Base-by-base conservation (phyloP, 208 protist species). In the Leishmania amazonensis region DNA sequence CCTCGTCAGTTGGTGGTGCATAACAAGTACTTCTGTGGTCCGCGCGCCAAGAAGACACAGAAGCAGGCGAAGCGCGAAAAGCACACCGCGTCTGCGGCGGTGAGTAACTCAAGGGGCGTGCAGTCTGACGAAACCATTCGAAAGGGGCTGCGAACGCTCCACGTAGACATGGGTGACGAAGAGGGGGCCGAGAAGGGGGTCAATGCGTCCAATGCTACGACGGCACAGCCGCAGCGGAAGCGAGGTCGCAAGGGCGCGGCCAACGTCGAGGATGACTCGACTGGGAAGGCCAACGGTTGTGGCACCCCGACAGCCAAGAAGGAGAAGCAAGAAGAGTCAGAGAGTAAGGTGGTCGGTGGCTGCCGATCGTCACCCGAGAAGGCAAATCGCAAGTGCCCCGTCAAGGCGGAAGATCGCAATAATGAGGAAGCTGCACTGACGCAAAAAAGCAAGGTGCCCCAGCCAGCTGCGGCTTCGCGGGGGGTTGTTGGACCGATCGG, bases 1-100 rank as follows among this genome's bases (percentile, higher is more conserved):
- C 94, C 94, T 11, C 89, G 94, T 21, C 93, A 97, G 81, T 87
- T 98, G 68, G 81, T 91, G 9, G 90, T 98, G 49, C 97, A 99
- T 82, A 97, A 98, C 86, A 91, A 96, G 73, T 99, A 98, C 87
- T 99, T 98, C 81, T 99, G 97, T 86, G 96, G 96, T 6, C 96
- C 96, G 19, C 81, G 88, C 4, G 96, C 96, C 6, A 90, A 89
- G 79, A 93, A 95, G 73, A 98, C 93, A 1, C 67, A 80, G 70
- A 96, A 97, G 85, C 97, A 96, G 85, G 28, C 78, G 78, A 96
- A 97, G 83, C 87, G 93, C 13, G 95, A 98, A 87, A 96, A 94
- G 82, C 72, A 87, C 53, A 57, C 35, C 3, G 42, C 38, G 6
- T 47, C 75, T 42, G 17, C 72, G 11, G 53, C 45, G 40, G 35